phyloP scores from a whole-genome alignment of 371 early-diverging fungal genomes.

The Funneliformis caledonium region DNA sequence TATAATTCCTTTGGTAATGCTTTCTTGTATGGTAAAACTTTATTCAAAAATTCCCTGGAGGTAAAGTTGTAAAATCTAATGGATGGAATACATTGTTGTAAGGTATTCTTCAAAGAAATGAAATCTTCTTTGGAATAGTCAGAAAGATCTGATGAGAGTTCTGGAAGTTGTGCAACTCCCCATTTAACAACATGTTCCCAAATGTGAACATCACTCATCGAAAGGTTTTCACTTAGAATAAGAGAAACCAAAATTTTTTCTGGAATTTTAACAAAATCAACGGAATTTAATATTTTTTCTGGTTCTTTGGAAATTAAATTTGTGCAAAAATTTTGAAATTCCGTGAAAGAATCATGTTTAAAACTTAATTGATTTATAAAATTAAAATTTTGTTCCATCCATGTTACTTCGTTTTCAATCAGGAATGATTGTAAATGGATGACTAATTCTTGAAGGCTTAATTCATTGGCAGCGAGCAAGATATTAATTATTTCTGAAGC shows the following conservation, averaged over 20 bases:
- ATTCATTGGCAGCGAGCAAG: background rate
- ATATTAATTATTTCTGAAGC: background rate
- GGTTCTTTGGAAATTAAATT: background rate
- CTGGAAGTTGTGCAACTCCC: slow-evolving; percentile 5
- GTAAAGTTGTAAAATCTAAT: background rate
- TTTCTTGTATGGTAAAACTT: background rate
- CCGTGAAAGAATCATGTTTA: background rate
- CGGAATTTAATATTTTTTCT: background rate
- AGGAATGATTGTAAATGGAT: background rate
- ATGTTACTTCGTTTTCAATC: background rate
- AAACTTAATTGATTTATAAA: background rate
- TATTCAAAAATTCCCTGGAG: background rate
- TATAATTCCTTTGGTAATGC: background rate
- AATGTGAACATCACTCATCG: slow-evolving; percentile 26
- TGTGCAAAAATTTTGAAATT: background rate
- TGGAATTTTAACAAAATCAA: background rate
- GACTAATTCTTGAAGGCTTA: background rate
- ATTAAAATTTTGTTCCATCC: background rate
- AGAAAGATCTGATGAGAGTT: background rate
- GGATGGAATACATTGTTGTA: background rate
- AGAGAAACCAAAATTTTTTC: slow-evolving; percentile 3
- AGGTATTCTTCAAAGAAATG: background rate
- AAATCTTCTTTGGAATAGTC: background rate
- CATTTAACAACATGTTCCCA: slow-evolving; percentile 19
- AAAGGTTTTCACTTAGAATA: slow-evolving; percentile 12